phyloP scores from a whole-genome alignment of 1,284 basidiomycete species.

The Fomitopsis betulina region DNA sequence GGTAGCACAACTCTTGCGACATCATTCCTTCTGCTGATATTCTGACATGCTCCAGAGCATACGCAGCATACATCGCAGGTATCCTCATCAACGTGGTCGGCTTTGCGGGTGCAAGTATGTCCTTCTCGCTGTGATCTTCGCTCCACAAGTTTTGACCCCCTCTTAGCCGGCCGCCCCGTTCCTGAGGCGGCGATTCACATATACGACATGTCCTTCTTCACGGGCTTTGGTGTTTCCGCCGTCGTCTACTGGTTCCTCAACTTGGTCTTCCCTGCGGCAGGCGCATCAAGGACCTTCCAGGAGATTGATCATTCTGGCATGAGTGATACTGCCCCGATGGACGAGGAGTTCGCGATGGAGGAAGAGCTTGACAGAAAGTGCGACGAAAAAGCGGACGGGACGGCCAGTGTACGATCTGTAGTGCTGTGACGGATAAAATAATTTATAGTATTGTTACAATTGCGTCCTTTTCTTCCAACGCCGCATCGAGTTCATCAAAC shows the following conservation, averaged over 20 bases:
- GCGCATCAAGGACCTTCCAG: conserved; percentile 44
- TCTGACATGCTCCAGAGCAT: conserved; percentile 42
- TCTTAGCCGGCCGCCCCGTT: conserved; percentile 49
- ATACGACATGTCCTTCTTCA: conserved; percentile 76
- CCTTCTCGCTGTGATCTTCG: conserved; percentile 13
- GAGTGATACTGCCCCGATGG: background rate
- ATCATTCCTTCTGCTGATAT: conserved; percentile 8
- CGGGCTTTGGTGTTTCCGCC: conserved; percentile 68
- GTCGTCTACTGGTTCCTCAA: conserved; percentile 62
- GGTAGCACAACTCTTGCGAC: conserved; percentile 32
- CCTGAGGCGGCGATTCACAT: conserved; percentile 63
- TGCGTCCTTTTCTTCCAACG: background rate
- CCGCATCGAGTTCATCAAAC: background rate
- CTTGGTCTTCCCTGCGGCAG: conserved; percentile 53
- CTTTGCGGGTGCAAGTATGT: conserved; percentile 59
- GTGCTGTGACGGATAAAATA: background rate
- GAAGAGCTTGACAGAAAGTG: conserved; percentile 3
- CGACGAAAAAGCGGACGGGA: conserved; percentile 7
- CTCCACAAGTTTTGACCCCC: conserved; percentile 17
- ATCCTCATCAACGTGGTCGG: conserved; percentile 82
- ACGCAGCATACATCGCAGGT: conserved; percentile 68
- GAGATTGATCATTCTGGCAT: conserved; percentile 55
- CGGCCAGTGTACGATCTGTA: background rate
- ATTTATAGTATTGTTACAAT: background rate
- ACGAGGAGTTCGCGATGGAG: background rate